phyloP scores from a whole-genome alignment of 1,139 yeast species.

The Kurtzmaniella quercitrusa region DNA sequence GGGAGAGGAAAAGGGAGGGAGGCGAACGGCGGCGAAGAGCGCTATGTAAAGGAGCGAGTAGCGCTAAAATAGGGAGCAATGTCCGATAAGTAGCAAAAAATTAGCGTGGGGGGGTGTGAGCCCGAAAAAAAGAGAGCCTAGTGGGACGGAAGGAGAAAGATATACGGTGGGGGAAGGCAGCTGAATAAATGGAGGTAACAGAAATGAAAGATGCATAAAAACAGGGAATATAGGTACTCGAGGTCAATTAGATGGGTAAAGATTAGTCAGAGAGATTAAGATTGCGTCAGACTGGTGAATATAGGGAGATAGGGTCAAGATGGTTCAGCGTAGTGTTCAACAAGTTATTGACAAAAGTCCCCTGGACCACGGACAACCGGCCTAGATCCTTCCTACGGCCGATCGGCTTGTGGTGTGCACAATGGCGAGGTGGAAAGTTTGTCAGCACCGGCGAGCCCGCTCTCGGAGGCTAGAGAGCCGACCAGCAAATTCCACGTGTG shows the following conservation, averaged over 20 bases:
- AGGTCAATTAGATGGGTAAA: too few relatives aligned
- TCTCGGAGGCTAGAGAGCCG: slow-evolving; percentile 1
- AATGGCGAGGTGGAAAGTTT: not conserved
- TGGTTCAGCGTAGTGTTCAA: too few relatives aligned
- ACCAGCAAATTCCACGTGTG: slow-evolving; percentile 2
- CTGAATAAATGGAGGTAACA: too few relatives aligned
- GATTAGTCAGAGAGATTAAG: too few relatives aligned
- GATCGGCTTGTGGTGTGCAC: not conserved
- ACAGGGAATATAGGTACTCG: too few relatives aligned
- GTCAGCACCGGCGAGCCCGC: not conserved
- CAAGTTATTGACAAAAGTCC: too few relatives aligned
- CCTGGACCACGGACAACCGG: not conserved
- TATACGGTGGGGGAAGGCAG: too few relatives aligned
- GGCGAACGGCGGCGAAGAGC: too few relatives aligned
- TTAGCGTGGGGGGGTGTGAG: not conserved
- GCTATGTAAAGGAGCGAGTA: not conserved
- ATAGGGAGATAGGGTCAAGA: too few relatives aligned
- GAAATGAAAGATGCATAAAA: too few relatives aligned
- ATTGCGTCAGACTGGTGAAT: too few relatives aligned
- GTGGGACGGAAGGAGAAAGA: too few relatives aligned
- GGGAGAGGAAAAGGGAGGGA: not conserved
- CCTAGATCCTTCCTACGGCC: not conserved
- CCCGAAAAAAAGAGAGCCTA: not conserved
- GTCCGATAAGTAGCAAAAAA: not conserved
- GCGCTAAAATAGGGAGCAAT: not conserved